phyloP scores from a whole-genome alignment of 2,329 filamentous ascomycete species.

The Sordariomycetes sp. region DNA sequence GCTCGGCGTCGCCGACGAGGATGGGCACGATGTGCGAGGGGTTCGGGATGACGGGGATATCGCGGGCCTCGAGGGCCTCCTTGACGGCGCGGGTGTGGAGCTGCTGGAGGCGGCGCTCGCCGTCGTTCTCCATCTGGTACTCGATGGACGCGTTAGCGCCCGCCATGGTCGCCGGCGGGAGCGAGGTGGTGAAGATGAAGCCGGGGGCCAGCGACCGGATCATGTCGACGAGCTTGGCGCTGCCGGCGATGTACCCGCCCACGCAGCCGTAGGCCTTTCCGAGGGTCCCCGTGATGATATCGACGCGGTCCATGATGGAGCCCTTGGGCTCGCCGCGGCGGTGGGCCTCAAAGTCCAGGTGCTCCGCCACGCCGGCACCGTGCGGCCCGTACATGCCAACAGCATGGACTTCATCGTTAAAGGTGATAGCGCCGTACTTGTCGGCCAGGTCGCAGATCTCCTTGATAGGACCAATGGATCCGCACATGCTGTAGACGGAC shows the following conservation, averaged over 20 bases:
- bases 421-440: slow-evolving; percentile 95
- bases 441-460: slow-evolving; percentile 92
- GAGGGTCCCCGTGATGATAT: slow-evolving; percentile 95
- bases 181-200: slow-evolving; percentile 97
- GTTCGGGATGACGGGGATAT: slow-evolving; percentile 96
- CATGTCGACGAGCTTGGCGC: slow-evolving; percentile 73
- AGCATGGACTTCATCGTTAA: slow-evolving; percentile 95
- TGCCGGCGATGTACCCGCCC: slow-evolving; percentile 93
- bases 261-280: slow-evolving; percentile 98
- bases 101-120: slow-evolving; percentile 85
- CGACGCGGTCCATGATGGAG: slow-evolving; percentile 87
- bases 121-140: slow-evolving; percentile 76
- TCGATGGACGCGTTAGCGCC: slow-evolving; percentile 85
- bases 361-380: slow-evolving; percentile 91
- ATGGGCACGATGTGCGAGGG: slow-evolving; percentile 93
- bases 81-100: slow-evolving; percentile 94
- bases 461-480: slow-evolving; percentile 89
- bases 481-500: slow-evolving; percentile 99
- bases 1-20: slow-evolving; percentile 83
- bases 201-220: slow-evolving; percentile 90
- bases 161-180: slow-evolving; percentile 94
- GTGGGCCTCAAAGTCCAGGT: slow-evolving; percentile 88
- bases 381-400: slow-evolving; percentile 98
- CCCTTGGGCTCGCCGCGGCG: slow-evolving; percentile 59
- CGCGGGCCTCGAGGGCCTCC: slow-evolving; percentile 59